Conservation (phyloP, 2,329 filamentous ascomycete species). For the Neonectria sp. region DNA sequence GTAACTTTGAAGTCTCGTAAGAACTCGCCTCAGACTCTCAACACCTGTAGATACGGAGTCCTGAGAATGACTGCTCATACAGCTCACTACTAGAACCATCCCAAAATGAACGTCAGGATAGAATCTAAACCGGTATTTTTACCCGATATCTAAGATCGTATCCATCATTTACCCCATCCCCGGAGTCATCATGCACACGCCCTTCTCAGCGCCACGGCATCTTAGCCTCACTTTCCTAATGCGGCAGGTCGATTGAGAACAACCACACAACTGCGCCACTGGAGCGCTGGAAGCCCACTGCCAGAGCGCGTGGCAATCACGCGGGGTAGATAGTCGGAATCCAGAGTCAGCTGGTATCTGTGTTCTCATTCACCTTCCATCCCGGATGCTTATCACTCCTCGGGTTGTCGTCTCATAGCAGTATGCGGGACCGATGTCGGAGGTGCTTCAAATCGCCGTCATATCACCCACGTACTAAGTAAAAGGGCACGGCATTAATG, state of each 20-base stretch:
- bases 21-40: no score
- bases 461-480: not conserved
- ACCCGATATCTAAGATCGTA: not conserved
- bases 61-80: no score
- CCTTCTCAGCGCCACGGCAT: not conserved
- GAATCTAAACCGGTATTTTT: no score
- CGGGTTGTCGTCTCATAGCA: no score
- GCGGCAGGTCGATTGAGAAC: constrained; percentile 25
- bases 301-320: not conserved
- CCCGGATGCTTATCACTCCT: not conserved
- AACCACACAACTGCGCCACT: not conserved
- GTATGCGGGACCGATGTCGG: not conserved
- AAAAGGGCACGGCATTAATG: not conserved
- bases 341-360: not conserved
- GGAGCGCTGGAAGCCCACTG: not conserved
- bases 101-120: not conserved
- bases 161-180: no score
- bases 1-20: no score
- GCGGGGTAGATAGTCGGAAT: not conserved
- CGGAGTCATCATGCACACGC: not conserved
- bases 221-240: constrained; percentile 18
- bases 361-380: not conserved
- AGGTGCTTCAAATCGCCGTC: not conserved
- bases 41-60: not conserved
- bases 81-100: no score